Evolutionary conservation across 768 basidiomycete species (phyloP).

Genomic region (Tricholomella constricta): DNA sequence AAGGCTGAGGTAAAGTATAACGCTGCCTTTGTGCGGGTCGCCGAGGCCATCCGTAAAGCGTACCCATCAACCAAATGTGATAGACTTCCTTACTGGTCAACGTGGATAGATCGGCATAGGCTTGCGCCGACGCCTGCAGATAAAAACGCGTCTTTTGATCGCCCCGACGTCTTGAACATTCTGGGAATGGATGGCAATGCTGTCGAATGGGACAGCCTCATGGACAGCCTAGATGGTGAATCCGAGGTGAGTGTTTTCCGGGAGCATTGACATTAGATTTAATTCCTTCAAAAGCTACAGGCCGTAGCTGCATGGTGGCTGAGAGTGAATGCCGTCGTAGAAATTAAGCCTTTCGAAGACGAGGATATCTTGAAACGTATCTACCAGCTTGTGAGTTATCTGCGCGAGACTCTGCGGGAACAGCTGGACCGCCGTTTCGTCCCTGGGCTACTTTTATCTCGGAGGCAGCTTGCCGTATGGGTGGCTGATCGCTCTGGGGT

Average conservation of each 20-base stretch:
- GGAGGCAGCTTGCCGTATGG: background rate
- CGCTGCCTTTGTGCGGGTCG: background rate
- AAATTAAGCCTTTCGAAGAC: slow-evolving; percentile 2
- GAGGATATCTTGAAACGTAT: background rate
- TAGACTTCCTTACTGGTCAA: background rate
- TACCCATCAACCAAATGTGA: background rate
- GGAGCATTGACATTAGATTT: too few relatives aligned
- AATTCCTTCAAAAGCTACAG: too few relatives aligned
- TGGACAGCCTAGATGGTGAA: background rate
- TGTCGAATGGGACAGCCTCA: background rate
- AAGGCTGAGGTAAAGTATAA: background rate
- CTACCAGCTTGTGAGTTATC: background rate
- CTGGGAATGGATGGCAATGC: background rate
- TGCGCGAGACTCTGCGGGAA: too few relatives aligned
- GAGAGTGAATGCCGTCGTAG: slow-evolving; percentile 4
- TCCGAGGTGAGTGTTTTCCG: background rate
- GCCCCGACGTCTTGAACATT: background rate
- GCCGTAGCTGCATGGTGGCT: slow-evolving; percentile 6
- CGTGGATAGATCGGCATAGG: background rate
- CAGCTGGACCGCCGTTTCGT: slow-evolving; percentile 12
- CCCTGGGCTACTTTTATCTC: background rate
- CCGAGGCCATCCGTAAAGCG: background rate
- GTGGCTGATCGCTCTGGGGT: too few relatives aligned
- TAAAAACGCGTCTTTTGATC: background rate
- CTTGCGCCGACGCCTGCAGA: background rate